Base-by-base conservation (phyloP, 768 basidiomycete species). In the Lentinus brumalis region DNA sequence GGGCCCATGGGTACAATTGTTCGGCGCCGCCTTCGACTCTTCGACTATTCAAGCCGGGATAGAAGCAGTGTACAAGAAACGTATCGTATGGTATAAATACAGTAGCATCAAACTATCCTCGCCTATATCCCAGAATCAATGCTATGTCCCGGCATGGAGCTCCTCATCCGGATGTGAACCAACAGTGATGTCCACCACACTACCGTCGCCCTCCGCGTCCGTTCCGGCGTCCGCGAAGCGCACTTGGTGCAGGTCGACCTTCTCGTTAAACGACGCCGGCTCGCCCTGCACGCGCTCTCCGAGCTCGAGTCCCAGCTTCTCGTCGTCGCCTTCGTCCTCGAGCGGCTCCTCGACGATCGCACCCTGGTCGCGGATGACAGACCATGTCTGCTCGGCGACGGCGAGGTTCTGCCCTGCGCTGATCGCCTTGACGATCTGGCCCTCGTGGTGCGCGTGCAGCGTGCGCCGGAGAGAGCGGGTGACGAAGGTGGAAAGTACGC, bases 371-470 rank as follows among this genome's bases (percentile, higher is more conserved):
- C 81, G 80, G 18, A 89, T 69, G 55, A 81, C 71, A 5, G 78
- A 70, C 79, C 85, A 91, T 29, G 86, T 79, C 30, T 73, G 73
- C 53, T 91, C 88, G 53, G 83, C 80, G 26, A 87, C 80, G 60
- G 86, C 84, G 38, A 93, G 80, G 68, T 96, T 96, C 71, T 95
- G 89, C 2, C 88, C 91, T 9, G 85, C 81, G 64, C 85, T 84
- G 58, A 96, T 80, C 16, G 86, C 85, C 73, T 92, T 96, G 58
- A 95, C 72, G 53, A 96, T 88, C 69, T 85, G 81, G 6, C 84
- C 85, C 71, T 94, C 89, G 49, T 88, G 86, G 21, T 77, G 74
- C 12, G 80, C 75, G 68, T 96, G 94, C 26, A 93, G 74, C 9
- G 86, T 84, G 64, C 91, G 81, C 26, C 92, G 83, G 60, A 94